A percentile compares a stretch with the other conserved stretches of the same genome.
Evolutionary conservation across 805 yeast species (phyloP).

Genomic region (Naumovozyma dairenensis): DNA sequence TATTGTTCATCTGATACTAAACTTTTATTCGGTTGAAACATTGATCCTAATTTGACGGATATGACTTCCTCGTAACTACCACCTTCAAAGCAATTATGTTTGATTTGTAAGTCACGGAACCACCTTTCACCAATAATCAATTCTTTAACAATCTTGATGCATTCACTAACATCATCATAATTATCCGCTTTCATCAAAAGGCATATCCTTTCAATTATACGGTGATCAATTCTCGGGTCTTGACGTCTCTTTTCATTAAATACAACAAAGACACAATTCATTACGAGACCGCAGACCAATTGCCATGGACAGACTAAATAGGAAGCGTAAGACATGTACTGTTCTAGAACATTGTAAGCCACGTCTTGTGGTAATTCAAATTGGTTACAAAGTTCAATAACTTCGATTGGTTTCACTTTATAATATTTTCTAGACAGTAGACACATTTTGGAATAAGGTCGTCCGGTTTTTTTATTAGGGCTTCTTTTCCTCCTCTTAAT

Average conservation of each 20-base stretch:
- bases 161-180: constrained; percentile 39
- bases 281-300: constrained; percentile 54
- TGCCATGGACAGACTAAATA: constrained; percentile 60
- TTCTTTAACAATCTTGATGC: constrained; percentile 45
- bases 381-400: constrained; percentile 46
- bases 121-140: constrained; percentile 50
- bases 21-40: constrained; percentile 29
- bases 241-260: constrained; percentile 37
- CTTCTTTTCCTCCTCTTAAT: not conserved
- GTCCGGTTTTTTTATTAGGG: not conserved
- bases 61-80: constrained; percentile 18
- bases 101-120: constrained; percentile 45
- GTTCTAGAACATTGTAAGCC: constrained; percentile 40
- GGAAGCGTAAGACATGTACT: constrained; percentile 40
- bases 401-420: constrained; percentile 33
- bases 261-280: constrained; percentile 47
- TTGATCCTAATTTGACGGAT: constrained; percentile 25
- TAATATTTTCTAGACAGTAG: constrained; percentile 23
- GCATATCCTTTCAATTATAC: constrained; percentile 42
- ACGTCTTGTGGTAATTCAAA: constrained; percentile 50
- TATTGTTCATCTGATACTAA: constrained; percentile 27
- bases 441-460: constrained; percentile 1
- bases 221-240: constrained; percentile 41
- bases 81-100: constrained; percentile 30
- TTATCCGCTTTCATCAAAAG: constrained; percentile 41